Evolutionary conservation across 331 rosid species (phyloP).

Genomic region (Prunus yedoensis): DNA sequence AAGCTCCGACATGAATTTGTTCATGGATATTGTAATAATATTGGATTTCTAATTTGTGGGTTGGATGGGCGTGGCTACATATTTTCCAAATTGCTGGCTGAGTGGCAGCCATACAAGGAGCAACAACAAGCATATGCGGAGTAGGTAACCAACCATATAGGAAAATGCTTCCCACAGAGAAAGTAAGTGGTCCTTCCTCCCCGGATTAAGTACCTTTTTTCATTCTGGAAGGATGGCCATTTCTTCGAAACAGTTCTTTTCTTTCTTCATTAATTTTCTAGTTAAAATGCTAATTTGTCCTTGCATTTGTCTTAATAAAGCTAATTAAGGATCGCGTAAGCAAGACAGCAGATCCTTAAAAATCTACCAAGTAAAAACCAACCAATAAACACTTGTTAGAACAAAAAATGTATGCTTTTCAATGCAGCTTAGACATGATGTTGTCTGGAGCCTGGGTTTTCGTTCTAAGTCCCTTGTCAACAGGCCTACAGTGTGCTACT

Average conservation of each 20-base stretch:
- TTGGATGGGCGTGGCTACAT: no score
- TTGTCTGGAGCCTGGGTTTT: slow-evolving; percentile 45
- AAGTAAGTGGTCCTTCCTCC: slow-evolving; percentile 35
- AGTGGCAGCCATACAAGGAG: not conserved
- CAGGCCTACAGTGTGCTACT: slow-evolving; percentile 19
- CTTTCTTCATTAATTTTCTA: not conserved
- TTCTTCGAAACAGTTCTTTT: slow-evolving; percentile 6
- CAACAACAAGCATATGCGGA: not conserved
- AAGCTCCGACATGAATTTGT: no score
- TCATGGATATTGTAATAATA: no score
- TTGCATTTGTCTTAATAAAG: not conserved
- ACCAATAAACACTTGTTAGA: slow-evolving; percentile 13
- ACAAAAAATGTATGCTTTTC: slow-evolving; percentile 29
- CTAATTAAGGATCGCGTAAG: slow-evolving; percentile 36
- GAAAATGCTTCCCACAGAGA: slow-evolving; percentile 31
- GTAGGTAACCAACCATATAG: no score
- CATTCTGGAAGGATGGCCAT: not conserved
- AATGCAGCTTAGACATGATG: slow-evolving; percentile 41
- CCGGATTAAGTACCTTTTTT: no score
- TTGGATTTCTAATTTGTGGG: no score
- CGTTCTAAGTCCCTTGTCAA: slow-evolving; percentile 43
- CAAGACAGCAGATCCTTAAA: slow-evolving; percentile 19
- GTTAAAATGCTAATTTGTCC: slow-evolving; percentile 11
- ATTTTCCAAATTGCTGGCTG: not conserved
- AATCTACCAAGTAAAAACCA: slow-evolving; percentile 7